Evolutionary conservation across 2,329 filamentous ascomycete species (phyloP).

Genomic region (Anthostomella pinea): DNA sequence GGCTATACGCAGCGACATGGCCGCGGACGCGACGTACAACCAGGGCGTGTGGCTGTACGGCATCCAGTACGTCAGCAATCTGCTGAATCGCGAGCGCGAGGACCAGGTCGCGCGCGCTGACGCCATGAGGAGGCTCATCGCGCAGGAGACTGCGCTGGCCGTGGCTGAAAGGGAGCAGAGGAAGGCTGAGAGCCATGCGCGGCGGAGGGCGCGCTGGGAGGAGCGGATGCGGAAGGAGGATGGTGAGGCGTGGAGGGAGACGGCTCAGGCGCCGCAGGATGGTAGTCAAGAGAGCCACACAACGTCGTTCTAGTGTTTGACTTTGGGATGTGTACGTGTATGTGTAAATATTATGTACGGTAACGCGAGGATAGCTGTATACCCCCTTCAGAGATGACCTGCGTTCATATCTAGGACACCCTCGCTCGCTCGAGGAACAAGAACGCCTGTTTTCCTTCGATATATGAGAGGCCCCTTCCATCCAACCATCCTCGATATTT

Average conservation of each 20-base stretch:
- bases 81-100: constrained; percentile 19
- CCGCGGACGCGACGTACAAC: constrained; percentile 4
- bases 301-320: too few species aligned
- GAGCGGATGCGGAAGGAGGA: constrained; percentile 18
- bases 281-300: too few species aligned
- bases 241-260: constrained; percentile 18
- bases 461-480: too few species aligned
- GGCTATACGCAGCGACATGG: neutral
- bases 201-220: constrained; percentile 19
- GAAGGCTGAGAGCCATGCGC: constrained; percentile 9
- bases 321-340: too few species aligned
- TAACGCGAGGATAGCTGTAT: too few species aligned
- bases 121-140: constrained; percentile 28
- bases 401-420: too few species aligned
- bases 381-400: too few species aligned
- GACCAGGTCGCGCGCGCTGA: constrained; percentile 28
- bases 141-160: constrained; percentile 21
- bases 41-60: constrained; percentile 12
- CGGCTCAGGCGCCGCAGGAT: too few species aligned
- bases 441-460: too few species aligned
- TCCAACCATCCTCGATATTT: too few species aligned
- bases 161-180: neutral
- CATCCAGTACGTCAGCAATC: constrained; percentile 1
- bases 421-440: too few species aligned
- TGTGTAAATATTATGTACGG: too few species aligned